phyloP scores from a whole-genome alignment of 1,284 basidiomycete genomes.

The Irpex lacteus region DNA sequence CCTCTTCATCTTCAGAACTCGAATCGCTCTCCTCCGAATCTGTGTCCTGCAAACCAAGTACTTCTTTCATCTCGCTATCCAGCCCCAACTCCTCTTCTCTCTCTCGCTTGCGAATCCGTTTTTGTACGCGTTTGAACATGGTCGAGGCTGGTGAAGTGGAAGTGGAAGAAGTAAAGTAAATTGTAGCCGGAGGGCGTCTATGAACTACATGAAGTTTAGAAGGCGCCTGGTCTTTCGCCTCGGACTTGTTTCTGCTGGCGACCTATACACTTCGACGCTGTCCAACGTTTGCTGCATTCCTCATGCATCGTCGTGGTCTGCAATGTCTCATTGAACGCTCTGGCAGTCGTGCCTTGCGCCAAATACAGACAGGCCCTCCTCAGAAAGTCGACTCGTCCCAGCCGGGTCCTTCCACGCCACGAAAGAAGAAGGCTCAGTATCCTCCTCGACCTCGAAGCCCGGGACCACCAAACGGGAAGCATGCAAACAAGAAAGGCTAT shows the following conservation, averaged over 20 bases:
- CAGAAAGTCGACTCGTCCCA: neutral
- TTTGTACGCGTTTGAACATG: constrained; percentile 86
- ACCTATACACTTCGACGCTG: neutral
- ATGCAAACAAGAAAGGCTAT: neutral
- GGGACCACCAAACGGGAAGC: neutral
- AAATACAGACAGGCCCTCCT: neutral
- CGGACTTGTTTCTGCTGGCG: constrained; percentile 2
- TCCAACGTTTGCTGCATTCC: neutral
- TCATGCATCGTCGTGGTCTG: constrained; percentile 12
- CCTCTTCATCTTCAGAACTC: constrained; percentile 38
- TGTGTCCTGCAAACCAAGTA: constrained; percentile 70
- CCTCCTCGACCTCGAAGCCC: neutral
- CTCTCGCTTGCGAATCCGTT: constrained; percentile 60
- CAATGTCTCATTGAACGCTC: constrained; percentile 8
- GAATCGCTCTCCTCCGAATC: constrained; percentile 68
- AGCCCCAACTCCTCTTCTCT: constrained; percentile 70
- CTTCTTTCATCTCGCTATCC: constrained; percentile 67
- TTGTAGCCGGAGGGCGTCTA: neutral
- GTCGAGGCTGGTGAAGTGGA: neutral
- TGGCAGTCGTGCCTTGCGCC: neutral
- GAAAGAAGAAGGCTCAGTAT: neutral
- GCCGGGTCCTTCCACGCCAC: neutral
- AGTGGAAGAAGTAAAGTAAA: neutral
- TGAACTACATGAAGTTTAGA: neutral
- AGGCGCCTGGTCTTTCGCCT: neutral